Conservation (phyloP, 2,329 filamentous ascomycete genomes). For the Stylonectria norvegica region DNA sequence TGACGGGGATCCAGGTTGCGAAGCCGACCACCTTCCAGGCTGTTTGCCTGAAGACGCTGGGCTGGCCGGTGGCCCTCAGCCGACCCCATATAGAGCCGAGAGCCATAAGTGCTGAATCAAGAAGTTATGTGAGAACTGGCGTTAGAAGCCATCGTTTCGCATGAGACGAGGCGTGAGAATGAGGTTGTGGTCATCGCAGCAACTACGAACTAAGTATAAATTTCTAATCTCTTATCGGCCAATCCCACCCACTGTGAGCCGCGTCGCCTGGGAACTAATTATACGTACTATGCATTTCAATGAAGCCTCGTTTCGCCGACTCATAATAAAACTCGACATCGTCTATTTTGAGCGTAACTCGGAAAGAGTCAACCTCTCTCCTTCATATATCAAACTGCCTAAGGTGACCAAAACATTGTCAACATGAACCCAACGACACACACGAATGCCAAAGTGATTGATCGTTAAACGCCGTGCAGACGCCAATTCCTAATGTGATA, state of each 20-base stretch:
- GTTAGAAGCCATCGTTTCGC: constrained; percentile 8
- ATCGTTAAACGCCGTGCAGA: constrained; percentile 29
- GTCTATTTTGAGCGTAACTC: too few relatives aligned
- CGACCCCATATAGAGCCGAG: constrained; percentile 36
- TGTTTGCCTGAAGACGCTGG: constrained; percentile 32
- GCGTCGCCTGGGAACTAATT: not conserved
- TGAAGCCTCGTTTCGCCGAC: not conserved
- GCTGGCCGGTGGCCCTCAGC: constrained; percentile 21
- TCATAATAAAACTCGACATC: not conserved
- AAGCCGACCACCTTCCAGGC: constrained; percentile 49
- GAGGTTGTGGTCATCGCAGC: too few relatives aligned
- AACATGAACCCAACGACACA: constrained; percentile 14
- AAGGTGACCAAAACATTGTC: not conserved
- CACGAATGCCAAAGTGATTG: too few relatives aligned
- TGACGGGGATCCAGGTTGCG: constrained; percentile 59
- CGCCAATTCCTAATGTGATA: constrained; percentile 26
- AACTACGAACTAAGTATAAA: too few relatives aligned
- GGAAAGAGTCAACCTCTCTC: too few relatives aligned
- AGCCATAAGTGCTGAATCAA: constrained; percentile 30
- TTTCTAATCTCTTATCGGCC: constrained; percentile 23
- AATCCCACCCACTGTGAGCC: constrained; percentile 12
- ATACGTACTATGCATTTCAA: too few relatives aligned
- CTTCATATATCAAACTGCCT: too few relatives aligned
- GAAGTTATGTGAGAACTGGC: not conserved
- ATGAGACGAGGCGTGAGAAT: constrained; percentile 2